Evolutionary conservation across 2,329 filamentous ascomycete genomes (phyloP), one percentile per base, ranked within the genome.

Genomic region (Fusarium heterosporum): DNA sequence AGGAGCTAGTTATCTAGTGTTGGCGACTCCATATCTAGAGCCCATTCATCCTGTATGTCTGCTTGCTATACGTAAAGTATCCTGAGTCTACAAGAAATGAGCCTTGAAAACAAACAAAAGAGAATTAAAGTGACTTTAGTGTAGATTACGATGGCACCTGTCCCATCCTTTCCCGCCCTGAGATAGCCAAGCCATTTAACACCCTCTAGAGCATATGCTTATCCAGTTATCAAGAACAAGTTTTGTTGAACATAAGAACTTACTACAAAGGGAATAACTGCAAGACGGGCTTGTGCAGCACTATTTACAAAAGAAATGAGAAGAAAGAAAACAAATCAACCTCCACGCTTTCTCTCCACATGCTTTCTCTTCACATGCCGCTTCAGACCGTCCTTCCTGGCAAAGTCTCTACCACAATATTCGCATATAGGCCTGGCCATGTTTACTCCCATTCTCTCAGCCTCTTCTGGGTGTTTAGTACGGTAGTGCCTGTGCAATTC

Each of bases 331-430:
- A 8, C 6, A 14, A 4, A 17, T 61, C 19, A 32, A 22, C 36
- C 49, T 13, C 63, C 56, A 14, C 66, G 63, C 46, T 62, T 58
- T 8, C 8, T 42, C 17, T 32, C 49, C 2, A 47, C 6, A 14
- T 66, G 63, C 46, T 62, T 58, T 8, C 8, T 42, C 17, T 32
- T 53, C 2, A 47, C 6, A 47, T 66, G 63, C 36, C 62, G 38
- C 22, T 13, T 66, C 8, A 50, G 14, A 50, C 63, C 50, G 38
- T 66, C 63, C 3, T 7, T 8, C 11, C 63, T 66, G 14, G 62
- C 19, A 41, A 53, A 63, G 4, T 29, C 6, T 16, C n/a, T 8
- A 8, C 26, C 12, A 14, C 63, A 66, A 2, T 47, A 17, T n/a
- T 29, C 26, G 25, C 62, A 66, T 4, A 22, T 19, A 3, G 28